These are phyloP conservation scores for Annulohypoxylon maeteangense DNA, from an alignment of 495 filamentous ascomycete genomes.

Conservation along the genomic window DNA sequence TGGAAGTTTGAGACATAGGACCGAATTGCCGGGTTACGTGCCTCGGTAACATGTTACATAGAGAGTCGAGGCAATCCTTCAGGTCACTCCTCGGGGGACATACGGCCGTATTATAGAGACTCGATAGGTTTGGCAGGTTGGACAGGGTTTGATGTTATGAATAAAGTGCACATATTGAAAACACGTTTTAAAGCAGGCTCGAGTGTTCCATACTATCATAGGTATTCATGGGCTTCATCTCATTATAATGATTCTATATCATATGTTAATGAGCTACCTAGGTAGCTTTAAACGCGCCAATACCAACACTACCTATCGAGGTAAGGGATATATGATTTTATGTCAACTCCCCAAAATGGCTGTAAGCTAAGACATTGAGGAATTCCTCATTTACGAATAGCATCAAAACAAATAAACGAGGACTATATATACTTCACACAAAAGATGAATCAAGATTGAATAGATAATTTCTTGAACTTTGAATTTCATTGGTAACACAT, in stretches of 20 bases:
- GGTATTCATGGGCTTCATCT: not conserved
- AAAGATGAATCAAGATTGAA: not conserved
- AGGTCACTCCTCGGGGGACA: not conserved
- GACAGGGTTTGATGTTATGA: not conserved
- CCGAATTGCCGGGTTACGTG: not conserved
- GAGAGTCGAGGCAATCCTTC: not conserved
- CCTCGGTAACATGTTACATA: not conserved
- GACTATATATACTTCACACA: not conserved
- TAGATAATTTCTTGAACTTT: not conserved
- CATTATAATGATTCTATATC: not conserved
- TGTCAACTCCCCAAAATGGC: not conserved
- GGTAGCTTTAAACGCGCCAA: not conserved
- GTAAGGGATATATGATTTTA: not conserved
- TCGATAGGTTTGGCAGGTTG: not conserved
- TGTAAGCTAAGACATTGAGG: not conserved
- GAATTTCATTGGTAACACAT: slow-evolving; percentile 10
- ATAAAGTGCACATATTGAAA: not conserved
- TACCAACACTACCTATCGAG: slow-evolving; percentile 1
- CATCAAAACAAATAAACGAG: not conserved
- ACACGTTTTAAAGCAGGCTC: not conserved
- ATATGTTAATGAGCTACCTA: not conserved
- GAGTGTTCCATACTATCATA: not conserved
- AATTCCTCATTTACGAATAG: not conserved
- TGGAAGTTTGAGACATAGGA: not conserved
- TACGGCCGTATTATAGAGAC: not conserved